phyloP scores from a whole-genome alignment of 1,284 basidiomycete species.

The Microbotryum silenes-acaulis region DNA sequence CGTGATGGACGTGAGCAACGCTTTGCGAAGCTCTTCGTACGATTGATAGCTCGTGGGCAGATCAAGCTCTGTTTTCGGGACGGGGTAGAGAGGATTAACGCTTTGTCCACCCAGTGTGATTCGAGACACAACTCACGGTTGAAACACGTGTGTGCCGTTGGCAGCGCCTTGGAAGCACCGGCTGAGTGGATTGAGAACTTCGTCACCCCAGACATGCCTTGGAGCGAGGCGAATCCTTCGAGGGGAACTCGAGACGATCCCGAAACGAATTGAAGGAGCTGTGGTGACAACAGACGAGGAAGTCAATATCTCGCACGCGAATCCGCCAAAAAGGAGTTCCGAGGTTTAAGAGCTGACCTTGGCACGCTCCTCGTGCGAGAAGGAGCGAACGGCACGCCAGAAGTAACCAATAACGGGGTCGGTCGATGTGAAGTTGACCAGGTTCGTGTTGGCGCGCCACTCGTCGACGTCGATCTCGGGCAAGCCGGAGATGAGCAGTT shows the following conservation, averaged over 20 bases:
- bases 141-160: slow-evolving; percentile 53
- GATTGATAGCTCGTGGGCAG: slow-evolving; percentile 74
- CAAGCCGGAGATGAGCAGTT: slow-evolving; percentile 54
- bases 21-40: slow-evolving; percentile 86
- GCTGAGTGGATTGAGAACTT: slow-evolving; percentile 93
- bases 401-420: slow-evolving; percentile 98
- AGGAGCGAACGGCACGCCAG: slow-evolving; percentile 97
- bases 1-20: slow-evolving; percentile 78
- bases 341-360: slow-evolving; percentile 55
- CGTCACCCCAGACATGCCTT: slow-evolving; percentile 47
- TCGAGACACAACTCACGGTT: slow-evolving; percentile 39
- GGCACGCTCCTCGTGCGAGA: slow-evolving; percentile 91
- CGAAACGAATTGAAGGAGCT: slow-evolving; percentile 76
- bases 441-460: slow-evolving; percentile 74
- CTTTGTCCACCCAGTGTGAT: no score
- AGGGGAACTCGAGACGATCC: slow-evolving; percentile 78
- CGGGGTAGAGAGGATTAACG: neutral
- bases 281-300: neutral
- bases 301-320: neutral
- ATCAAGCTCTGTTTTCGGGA: slow-evolving; percentile 51
- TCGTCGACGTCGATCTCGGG: slow-evolving; percentile 99
- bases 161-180: slow-evolving; percentile 54
- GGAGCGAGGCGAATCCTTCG: slow-evolving; percentile 35
- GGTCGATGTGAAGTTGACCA: slow-evolving; percentile 43
- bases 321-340: slow-evolving; percentile 14